These are phyloP conservation scores for Amanita pseudoporphyria DNA, from an alignment of 768 basidiomycete genomes.

Conservation along the genomic window DNA sequence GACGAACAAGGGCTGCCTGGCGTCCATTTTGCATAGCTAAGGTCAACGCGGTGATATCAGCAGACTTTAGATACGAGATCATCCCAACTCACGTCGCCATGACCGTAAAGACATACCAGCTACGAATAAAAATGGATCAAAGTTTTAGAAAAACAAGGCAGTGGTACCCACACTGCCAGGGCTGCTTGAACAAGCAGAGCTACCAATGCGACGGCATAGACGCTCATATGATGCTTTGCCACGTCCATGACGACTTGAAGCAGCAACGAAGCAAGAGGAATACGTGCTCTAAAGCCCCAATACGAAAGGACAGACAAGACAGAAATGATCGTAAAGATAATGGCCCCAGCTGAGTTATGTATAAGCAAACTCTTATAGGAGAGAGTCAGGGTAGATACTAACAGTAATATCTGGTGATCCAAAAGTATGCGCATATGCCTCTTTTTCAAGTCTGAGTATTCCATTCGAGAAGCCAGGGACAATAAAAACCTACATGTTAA, in stretches of 20 bases:
- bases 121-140: slow-evolving; percentile 15
- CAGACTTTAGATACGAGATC: not conserved
- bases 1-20: slow-evolving; percentile 61
- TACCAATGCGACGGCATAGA: slow-evolving; percentile 67
- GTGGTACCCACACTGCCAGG: slow-evolving; percentile 47
- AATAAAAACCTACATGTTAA: slow-evolving; percentile 47
- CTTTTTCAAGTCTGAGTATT: slow-evolving; percentile 24
- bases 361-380: not conserved
- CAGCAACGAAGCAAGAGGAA: slow-evolving; percentile 69
- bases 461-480: not conserved
- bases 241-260: slow-evolving; percentile 81
- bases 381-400: slow-evolving; percentile 15
- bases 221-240: slow-evolving; percentile 72
- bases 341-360: slow-evolving; percentile 53
- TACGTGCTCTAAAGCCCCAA: slow-evolving; percentile 61
- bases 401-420: slow-evolving; percentile 65
- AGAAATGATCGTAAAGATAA: slow-evolving; percentile 77
- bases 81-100: slow-evolving; percentile 31
- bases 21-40: slow-evolving; percentile 59
- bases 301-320: slow-evolving; percentile 67
- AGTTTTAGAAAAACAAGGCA: not conserved
- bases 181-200: slow-evolving; percentile 66
- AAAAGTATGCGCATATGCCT: slow-evolving; percentile 68
- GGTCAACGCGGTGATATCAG: not conserved
- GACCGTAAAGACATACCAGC: slow-evolving; percentile 71